Conservation (phyloP, 1,139 yeast genomes). For the Yamadazyma sp. region DNA sequence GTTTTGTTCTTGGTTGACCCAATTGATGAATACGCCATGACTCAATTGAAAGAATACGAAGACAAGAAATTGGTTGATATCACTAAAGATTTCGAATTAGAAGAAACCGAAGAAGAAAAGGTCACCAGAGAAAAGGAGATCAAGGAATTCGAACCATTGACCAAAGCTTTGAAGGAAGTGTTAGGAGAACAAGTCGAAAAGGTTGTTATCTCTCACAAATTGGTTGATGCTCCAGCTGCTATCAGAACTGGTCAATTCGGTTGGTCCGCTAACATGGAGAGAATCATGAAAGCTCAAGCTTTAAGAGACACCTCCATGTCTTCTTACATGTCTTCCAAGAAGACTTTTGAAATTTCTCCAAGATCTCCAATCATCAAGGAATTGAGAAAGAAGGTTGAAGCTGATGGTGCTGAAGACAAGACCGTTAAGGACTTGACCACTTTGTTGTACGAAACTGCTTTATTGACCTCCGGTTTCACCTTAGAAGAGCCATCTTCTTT, state of each 20-base stretch:
- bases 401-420: constrained; percentile 97
- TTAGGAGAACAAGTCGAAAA: constrained; percentile 99
- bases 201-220: constrained; percentile 96
- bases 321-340: constrained; percentile 99
- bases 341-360: constrained; percentile 98
- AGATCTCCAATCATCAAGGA: constrained; percentile 92
- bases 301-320: constrained; percentile 98
- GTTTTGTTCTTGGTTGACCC: constrained; percentile 98
- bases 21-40: constrained; percentile 99
- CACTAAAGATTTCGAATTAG: constrained; percentile 98
- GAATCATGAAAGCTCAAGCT: constrained; percentile 99
- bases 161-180: constrained; percentile 94
- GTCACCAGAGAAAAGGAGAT: constrained; percentile 87
- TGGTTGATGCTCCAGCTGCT: constrained; percentile 99
- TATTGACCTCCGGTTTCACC: constrained; percentile 97
- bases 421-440: constrained; percentile 98
- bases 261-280: constrained; percentile 99
- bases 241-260: constrained; percentile 99
- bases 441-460: constrained; percentile 94
- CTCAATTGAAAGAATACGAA: constrained; percentile 98
- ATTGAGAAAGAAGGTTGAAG: constrained; percentile 93
- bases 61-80: constrained; percentile 98
- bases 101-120: constrained; percentile 99
- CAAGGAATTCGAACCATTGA: constrained; percentile 88
- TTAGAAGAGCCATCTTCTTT: constrained; percentile 97